Conservation (phyloP, 306 rosid genomes). For the Sphenostylis stenocarpa region DNA sequence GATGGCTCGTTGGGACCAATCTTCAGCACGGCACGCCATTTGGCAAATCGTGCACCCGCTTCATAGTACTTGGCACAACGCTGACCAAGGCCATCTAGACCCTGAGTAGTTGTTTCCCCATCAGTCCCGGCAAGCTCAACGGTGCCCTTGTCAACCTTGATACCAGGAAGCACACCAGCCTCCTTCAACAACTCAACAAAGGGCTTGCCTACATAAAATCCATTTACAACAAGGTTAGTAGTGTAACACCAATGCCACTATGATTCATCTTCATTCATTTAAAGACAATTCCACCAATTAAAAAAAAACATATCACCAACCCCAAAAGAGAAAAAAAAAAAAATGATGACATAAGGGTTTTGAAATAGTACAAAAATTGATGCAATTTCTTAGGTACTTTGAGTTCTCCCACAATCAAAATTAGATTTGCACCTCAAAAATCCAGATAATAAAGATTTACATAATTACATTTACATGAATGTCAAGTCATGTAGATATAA, state of each 20-base stretch:
- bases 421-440: neutral
- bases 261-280: neutral
- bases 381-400: neutral
- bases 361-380: neutral
- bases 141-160: slow-evolving; percentile 52
- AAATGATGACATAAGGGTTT: neutral
- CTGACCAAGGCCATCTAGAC: slow-evolving; percentile 43
- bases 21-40: slow-evolving; percentile 46
- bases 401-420: neutral
- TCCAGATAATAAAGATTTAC: neutral
- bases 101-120: slow-evolving; percentile 49
- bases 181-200: slow-evolving; percentile 44
- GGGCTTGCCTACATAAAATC: slow-evolving; percentile 33
- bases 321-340: neutral
- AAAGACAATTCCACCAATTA: neutral
- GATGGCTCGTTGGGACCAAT: slow-evolving; percentile 48
- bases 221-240: slow-evolving; percentile 21
- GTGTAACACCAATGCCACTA: neutral
- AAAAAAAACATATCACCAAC: neutral
- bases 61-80: slow-evolving; percentile 43
- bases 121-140: slow-evolving; percentile 43
- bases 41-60: slow-evolving; percentile 47
- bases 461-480: neutral
- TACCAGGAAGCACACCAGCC: slow-evolving; percentile 48
- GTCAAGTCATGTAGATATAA: no score